phyloP scores from a whole-genome alignment of 441 rosid species.

The Syzygium syzygioides region DNA sequence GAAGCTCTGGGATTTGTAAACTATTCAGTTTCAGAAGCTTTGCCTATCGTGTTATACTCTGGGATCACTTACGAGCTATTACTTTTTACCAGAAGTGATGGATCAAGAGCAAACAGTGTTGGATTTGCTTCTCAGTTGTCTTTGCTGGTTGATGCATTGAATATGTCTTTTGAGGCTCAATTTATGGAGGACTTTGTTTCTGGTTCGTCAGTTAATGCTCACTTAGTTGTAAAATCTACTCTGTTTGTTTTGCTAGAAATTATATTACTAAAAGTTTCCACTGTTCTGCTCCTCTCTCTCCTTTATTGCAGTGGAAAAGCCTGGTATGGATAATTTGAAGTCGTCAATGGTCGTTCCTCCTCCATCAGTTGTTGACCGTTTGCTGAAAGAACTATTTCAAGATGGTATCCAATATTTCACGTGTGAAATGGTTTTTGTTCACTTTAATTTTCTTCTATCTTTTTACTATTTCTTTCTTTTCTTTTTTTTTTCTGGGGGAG shows the following conservation, averaged over 20 bases:
- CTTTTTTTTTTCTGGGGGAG: neutral
- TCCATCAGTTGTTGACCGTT: conserved; percentile 81
- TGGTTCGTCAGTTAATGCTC: conserved; percentile 44
- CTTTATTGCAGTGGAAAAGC: conserved; percentile 61
- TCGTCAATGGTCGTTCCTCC: conserved; percentile 85
- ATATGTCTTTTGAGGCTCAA: conserved; percentile 66
- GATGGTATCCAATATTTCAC: conserved; percentile 44
- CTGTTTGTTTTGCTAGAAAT: neutral
- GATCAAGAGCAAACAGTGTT: conserved; percentile 46
- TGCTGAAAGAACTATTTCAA: conserved; percentile 89
- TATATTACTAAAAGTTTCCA: neutral
- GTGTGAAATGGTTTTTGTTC: neutral
- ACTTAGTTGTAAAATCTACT: conserved; percentile 4
- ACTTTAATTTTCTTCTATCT: neutral
- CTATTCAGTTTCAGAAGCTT: neutral
- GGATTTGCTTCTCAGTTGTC: conserved; percentile 87
- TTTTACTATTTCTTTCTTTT: neutral
- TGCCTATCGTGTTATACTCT: neutral
- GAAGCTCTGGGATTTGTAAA: neutral
- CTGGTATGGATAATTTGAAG: conserved; percentile 56
- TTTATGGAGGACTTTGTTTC: conserved; percentile 96
- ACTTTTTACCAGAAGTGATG: conserved; percentile 38
- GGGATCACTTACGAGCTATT: neutral
- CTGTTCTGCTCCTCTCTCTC: neutral
- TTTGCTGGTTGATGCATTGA: conserved; percentile 73